Conservation (phyloP, 140 eudicot genomes). For the Bidens hawaiensis region DNA sequence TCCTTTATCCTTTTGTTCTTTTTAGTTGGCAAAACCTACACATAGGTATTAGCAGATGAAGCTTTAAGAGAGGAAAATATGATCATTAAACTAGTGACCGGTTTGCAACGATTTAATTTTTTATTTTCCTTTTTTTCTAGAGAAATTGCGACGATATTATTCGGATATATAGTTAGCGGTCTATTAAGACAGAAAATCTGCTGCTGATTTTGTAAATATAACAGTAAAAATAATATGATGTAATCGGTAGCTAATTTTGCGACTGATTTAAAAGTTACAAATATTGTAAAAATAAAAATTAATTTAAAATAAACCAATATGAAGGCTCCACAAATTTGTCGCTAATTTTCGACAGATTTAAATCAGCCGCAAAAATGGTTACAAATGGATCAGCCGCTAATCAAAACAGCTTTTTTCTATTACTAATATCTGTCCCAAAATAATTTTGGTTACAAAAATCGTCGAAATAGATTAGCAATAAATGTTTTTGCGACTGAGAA, state of each 20-base stretch:
- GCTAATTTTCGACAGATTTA: background rate
- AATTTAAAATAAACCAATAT: background rate
- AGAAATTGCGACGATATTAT: background rate
- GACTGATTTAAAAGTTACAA: background rate
- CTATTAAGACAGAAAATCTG: background rate
- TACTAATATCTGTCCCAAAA: background rate
- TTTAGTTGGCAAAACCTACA: constrained; percentile 49
- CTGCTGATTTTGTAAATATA: background rate
- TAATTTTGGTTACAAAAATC: too few species aligned
- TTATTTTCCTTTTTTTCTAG: too few species aligned
- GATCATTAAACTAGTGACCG: background rate
- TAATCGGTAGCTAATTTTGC: background rate
- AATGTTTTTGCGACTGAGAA: background rate
- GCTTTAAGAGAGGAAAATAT: too few species aligned
- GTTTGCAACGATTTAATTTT: background rate
- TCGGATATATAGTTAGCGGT: background rate
- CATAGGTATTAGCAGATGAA: background rate
- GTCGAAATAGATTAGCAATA: background rate
- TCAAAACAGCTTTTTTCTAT: background rate
- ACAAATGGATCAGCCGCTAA: background rate
- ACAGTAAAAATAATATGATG: background rate
- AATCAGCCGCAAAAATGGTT: background rate
- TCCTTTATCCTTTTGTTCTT: constrained; percentile 40
- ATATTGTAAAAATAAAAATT: too few species aligned
- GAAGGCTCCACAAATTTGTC: background rate